Base-by-base conservation (phyloP, 768 basidiomycete species). In the Leccinum variicolor region DNA sequence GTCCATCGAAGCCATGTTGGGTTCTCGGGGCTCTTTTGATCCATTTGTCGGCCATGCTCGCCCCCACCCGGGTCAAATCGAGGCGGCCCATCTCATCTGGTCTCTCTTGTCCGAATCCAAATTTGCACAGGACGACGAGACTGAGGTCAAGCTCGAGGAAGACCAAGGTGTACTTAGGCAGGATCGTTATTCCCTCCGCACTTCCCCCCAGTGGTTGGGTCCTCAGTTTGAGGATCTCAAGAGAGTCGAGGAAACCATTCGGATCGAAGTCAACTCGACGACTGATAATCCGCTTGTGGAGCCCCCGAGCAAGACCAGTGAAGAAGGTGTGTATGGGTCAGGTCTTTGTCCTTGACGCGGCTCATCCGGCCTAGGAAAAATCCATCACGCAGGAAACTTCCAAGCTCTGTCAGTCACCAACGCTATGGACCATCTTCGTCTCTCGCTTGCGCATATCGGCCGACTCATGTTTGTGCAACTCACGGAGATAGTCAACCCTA, bases 211-310 rank as follows among this genome's bases (percentile, higher is more conserved):
- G 71, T 94, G 90, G 76, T 75, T 94, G 49, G 92, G 92, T 11
- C 92, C 92, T 11, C 89, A 92, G 66, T 77, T 93, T 26, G 90
- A 92, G 69, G 90, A 92, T 63, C 78, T 94, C 50, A 75, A 90
- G 4, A 74, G 79, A 13, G 81, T 92, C 3, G 73, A 84, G 53
- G 79, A 81, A 33, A 82, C 84, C 4, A 76, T 94, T 36, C 83
- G 84, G 3, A 78, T 80, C 33, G 92, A 94, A 69, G 84, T 89
- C 74, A 94, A 94, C 69, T 89, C 89, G 29, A 93, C 92, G 19
- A 94, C 92, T 4, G 92, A 94, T 68, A 94, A 94, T 67, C 92
- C 92, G 1, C 81, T 94, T 8, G 77, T 93, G 39, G 89, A 94
- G 59, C 90, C 92, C 13, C 81, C 94, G 4, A 75, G 87, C 45